Base-by-base conservation (phyloP, 2,329 filamentous ascomycete species). In the Elsinoe australis region DNA sequence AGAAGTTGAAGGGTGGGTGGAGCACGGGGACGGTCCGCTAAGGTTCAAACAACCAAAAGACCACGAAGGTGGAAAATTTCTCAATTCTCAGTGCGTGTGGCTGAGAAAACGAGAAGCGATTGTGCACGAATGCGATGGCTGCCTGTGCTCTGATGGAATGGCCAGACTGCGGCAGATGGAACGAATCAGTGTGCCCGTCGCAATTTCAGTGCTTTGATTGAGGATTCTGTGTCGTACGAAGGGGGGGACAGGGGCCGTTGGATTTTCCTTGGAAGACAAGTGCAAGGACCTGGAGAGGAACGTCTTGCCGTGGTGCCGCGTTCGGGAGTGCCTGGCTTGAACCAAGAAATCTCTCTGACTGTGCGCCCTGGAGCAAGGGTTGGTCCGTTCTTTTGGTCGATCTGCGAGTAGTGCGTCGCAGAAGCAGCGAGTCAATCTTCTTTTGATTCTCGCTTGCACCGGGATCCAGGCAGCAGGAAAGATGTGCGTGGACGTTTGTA, bases 51-150 rank as follows among this genome's bases (percentile, higher is more conserved):
- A 44, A 44, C 39, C 28, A 29, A 31, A 19, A 19, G 35, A 26
- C 19, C 10, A 19, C 35, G 35, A 39, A 29, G 36, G 28, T 21
- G 24, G 21, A 44, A 32, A 44, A 17, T 44, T 44, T 44, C 28
- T 44, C 39, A 7, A 28, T 44, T 44, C 28, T 32, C 17, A 31
- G 39, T 44, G 39, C 39, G 39, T 44, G 39, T 44, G 39, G 39
- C 39, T 44, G 39, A 44, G 39, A 32, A 26, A 44, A 44, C 39
- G 39, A 44, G 39, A 44, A 29, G 26, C 39, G 39, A 44, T 32
- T n/a, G 39, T 19, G 39, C 39, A 44, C 39, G 39, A 29, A 44
- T 29, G 26, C 26, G 17, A 44, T 31, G n/a, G 39, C 39, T 44
- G 39, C 39, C 39, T 44, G 39, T 44, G 39, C 39, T 44, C 22